Percentiles rank a stretch among this genome's conserved stretches.
Evolutionary conservation across 805 yeast genomes (phyloP).

Genomic region (Lachancea thermotolerans): DNA sequence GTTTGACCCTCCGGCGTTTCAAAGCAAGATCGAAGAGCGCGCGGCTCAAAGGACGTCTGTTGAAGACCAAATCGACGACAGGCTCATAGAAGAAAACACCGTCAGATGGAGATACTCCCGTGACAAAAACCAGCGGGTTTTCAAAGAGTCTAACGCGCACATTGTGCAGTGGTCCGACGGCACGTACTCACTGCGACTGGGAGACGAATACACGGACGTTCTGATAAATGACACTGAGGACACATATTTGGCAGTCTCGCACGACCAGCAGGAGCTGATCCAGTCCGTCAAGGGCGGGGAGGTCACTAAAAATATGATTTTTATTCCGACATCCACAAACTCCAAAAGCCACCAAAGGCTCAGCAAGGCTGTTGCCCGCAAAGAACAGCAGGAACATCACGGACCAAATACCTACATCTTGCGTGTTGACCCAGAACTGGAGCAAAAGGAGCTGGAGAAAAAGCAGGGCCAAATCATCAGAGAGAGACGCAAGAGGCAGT

Average conservation of each 20-base stretch:
- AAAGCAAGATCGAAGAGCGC: slow-evolving; percentile 41
- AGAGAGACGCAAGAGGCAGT: slow-evolving; percentile 57
- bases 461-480: slow-evolving; percentile 57
- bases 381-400: slow-evolving; percentile 29
- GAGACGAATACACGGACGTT: slow-evolving; percentile 81
- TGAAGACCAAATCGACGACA: slow-evolving; percentile 52
- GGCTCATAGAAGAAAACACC: slow-evolving; percentile 71
- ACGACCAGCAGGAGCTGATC: slow-evolving; percentile 64
- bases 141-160: slow-evolving; percentile 83
- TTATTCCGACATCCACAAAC: slow-evolving; percentile 85
- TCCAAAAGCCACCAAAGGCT: slow-evolving; percentile 77
- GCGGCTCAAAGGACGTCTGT: slow-evolving; percentile 28
- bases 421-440: slow-evolving; percentile 60
- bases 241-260: slow-evolving; percentile 63
- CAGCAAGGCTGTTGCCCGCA: slow-evolving; percentile 55
- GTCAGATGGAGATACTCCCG: slow-evolving; percentile 91
- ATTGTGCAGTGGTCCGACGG: slow-evolving; percentile 95
- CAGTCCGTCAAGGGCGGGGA: slow-evolving; percentile 54
- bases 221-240: slow-evolving; percentile 58
- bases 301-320: slow-evolving; percentile 57
- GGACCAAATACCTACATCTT: slow-evolving; percentile 37
- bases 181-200: slow-evolving; percentile 73
- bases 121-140: slow-evolving; percentile 59
- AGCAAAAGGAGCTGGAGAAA: slow-evolving; percentile 60
- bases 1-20: slow-evolving; percentile 68